Evolutionary conservation across 2,329 filamentous ascomycete genomes (phyloP).

Genomic region (Chaetomium sp.): DNA sequence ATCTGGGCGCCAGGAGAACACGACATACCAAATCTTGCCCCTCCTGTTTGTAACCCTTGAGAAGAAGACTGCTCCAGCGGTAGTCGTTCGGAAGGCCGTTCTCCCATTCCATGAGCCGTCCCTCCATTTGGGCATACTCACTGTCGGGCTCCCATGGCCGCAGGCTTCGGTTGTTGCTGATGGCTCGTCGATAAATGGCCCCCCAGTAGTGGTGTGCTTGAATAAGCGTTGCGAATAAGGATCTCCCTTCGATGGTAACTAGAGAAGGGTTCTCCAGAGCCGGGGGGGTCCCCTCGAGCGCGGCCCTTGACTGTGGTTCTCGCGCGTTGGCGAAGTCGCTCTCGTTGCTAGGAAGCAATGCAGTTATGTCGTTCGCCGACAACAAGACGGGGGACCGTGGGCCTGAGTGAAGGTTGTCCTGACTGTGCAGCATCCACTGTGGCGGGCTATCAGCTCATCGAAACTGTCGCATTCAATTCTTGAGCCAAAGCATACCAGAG

Average conservation of each 20-base stretch:
- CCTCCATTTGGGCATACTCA: constrained; percentile 50
- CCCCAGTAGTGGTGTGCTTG: constrained; percentile 60
- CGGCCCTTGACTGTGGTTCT: constrained; percentile 53
- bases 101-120: constrained; percentile 53
- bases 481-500: constrained; percentile 48
- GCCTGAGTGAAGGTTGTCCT: constrained; percentile 59
- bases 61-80: constrained; percentile 47
- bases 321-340: constrained; percentile 52
- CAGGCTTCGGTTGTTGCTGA: constrained; percentile 48
- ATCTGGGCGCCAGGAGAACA: neutral
- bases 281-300: constrained; percentile 55
- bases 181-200: constrained; percentile 51
- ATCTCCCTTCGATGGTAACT: constrained; percentile 48
- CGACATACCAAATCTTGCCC: constrained; percentile 52
- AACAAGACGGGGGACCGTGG: constrained; percentile 55
- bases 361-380: constrained; percentile 55
- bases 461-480: neutral
- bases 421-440: constrained; percentile 62
- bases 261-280: constrained; percentile 51
- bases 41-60: constrained; percentile 52
- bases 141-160: constrained; percentile 52
- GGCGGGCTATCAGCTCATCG: constrained; percentile 16
- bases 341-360: constrained; percentile 57
- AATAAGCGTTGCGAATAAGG: constrained; percentile 58
- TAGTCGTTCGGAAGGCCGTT: constrained; percentile 50